Percentiles rank a stretch among this genome's conserved stretches.
Conservation (phyloP, 345 rosid species). For the Aquilaria yunnanensis region DNA sequence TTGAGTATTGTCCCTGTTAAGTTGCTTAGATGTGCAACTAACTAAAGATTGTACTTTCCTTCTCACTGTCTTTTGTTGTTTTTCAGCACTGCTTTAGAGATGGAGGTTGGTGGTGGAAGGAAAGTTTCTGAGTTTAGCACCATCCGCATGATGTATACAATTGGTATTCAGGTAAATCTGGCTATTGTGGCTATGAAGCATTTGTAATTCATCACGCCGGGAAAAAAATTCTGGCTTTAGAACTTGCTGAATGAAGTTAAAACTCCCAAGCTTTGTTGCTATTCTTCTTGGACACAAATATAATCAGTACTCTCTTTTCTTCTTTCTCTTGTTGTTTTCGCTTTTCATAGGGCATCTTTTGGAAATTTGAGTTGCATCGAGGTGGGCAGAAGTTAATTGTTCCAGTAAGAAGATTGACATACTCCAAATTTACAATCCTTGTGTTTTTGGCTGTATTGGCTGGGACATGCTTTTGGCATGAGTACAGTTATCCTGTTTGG, state of each 20-base stretch:
- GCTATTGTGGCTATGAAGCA: constrained; percentile 2
- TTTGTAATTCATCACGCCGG: background rate
- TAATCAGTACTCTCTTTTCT: too few species aligned
- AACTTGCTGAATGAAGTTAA: too few species aligned
- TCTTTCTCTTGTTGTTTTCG: too few species aligned
- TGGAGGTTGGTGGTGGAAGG: constrained; percentile 95
- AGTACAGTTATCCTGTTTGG: background rate
- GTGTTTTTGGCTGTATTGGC: background rate
- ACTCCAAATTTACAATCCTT: constrained; percentile 10
- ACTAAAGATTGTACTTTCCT: too few species aligned
- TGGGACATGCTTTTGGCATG: background rate
- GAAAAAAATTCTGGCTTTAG: too few species aligned
- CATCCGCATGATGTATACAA: constrained; percentile 62
- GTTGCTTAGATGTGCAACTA: too few species aligned
- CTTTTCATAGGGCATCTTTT: constrained; percentile 63
- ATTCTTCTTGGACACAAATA: too few species aligned
- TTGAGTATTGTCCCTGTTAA: too few species aligned
- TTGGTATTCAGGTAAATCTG: constrained; percentile 77
- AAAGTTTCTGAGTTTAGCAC: constrained; percentile 83
- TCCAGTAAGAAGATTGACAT: constrained; percentile 55
- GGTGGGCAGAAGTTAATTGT: constrained; percentile 84
- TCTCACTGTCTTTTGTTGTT: constrained; percentile 4
- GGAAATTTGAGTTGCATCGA: constrained; percentile 85
- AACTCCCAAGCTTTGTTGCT: too few species aligned
- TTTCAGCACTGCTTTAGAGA: constrained; percentile 74